Evolutionary conservation across 1,284 basidiomycete species (phyloP).

Genomic region (Kalmanozyma brasiliensis): DNA sequence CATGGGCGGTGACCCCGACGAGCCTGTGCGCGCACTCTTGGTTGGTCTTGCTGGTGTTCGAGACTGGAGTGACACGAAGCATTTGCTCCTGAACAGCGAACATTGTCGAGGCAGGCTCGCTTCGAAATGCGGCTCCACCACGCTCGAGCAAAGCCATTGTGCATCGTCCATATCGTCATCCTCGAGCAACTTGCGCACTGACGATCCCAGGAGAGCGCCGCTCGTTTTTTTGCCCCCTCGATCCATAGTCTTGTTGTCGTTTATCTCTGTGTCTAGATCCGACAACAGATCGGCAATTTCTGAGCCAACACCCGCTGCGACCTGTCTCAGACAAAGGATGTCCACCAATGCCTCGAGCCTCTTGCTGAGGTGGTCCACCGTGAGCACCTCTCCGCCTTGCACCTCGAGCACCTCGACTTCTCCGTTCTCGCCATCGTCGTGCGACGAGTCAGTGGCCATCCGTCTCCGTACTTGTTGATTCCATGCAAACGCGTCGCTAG

Average conservation of each 20-base stretch:
- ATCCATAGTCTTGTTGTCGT: neutral
- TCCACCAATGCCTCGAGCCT: slow-evolving; percentile 48
- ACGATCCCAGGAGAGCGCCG: slow-evolving; percentile 30
- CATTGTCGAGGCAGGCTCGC: slow-evolving; percentile 52
- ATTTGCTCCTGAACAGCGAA: slow-evolving; percentile 54
- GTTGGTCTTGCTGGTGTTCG: slow-evolving; percentile 34
- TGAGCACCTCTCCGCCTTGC: slow-evolving; percentile 25
- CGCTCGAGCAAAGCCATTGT: slow-evolving; percentile 60
- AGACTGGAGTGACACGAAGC: slow-evolving; percentile 54
- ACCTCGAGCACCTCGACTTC: slow-evolving; percentile 33
- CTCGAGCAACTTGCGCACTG: slow-evolving; percentile 34
- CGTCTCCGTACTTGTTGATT: slow-evolving; percentile 21
- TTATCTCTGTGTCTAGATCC: slow-evolving; percentile 4
- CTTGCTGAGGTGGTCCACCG: slow-evolving; percentile 37
- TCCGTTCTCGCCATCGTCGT: slow-evolving; percentile 17
- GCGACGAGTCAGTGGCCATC: slow-evolving; percentile 19
- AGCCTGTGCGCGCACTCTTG: slow-evolving; percentile 10
- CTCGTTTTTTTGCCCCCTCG: neutral
- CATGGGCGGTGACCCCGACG: slow-evolving; percentile 19
- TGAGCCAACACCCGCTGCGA: slow-evolving; percentile 26
- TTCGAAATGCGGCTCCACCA: slow-evolving; percentile 57
- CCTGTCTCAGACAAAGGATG: slow-evolving; percentile 43
- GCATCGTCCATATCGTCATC: slow-evolving; percentile 62
- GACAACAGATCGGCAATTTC: slow-evolving; percentile 35
- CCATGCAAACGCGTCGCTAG: slow-evolving; percentile 42